phyloP scores from a whole-genome alignment of 2,329 filamentous ascomycete species.

The Fusarium sp. region DNA sequence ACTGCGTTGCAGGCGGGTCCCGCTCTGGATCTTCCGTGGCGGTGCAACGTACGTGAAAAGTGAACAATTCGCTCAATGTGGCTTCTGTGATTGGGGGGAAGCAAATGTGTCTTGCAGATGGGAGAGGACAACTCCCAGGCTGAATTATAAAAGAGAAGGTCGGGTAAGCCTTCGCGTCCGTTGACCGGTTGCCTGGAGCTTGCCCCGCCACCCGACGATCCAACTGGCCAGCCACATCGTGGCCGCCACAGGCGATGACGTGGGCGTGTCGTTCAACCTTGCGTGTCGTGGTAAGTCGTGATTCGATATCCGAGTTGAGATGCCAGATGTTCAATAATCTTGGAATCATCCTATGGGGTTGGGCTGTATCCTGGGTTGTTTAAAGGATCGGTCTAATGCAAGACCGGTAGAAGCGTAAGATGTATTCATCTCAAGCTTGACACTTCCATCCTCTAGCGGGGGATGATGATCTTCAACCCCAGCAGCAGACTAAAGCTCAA shows the following conservation, averaged over 20 bases:
- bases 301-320: not conserved
- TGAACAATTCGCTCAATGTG: conserved; percentile 13
- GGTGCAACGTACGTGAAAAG: conserved; percentile 22
- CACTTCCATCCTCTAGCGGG: not conserved
- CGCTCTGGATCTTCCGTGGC: conserved; percentile 27
- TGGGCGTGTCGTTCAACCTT: conserved; percentile 24
- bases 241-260: conserved; percentile 40
- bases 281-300: not conserved
- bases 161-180: conserved; percentile 24
- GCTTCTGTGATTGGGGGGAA: not conserved
- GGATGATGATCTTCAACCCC: not conserved
- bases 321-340: not conserved
- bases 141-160: not conserved
- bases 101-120: not conserved
- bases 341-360: not conserved
- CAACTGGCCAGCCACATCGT: conserved; percentile 25
- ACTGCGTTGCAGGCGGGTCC: conserved; percentile 32
- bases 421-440: not conserved
- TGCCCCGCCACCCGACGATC: conserved; percentile 34
- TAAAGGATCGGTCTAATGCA: too few relatives aligned
- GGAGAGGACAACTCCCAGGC: not conserved
- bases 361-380: not conserved
- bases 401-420: too few relatives aligned
- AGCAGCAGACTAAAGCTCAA: not conserved
- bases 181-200: conserved; percentile 16